Evolutionary conservation across 495 filamentous ascomycete genomes (phyloP).

Genomic region (Clavariopsis aquatica): DNA sequence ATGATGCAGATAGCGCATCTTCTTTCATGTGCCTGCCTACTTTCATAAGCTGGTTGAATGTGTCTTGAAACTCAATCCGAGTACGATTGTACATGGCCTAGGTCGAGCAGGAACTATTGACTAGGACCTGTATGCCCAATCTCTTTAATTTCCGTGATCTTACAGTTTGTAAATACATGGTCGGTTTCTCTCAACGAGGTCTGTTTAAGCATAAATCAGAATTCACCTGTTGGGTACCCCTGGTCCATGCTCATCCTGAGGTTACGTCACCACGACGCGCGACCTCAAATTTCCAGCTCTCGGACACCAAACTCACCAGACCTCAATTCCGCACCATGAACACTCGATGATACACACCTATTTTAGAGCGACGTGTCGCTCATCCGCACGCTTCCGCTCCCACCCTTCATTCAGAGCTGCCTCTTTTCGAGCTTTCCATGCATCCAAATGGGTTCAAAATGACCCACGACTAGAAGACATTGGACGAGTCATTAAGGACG

Average conservation of each 20-base stretch:
- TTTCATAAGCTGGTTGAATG: too few relatives aligned
- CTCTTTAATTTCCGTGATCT: too few relatives aligned
- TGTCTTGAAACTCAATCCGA: too few relatives aligned
- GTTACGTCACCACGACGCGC: conserved; percentile 28
- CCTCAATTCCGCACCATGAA: conserved; percentile 1
- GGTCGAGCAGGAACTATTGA: too few relatives aligned
- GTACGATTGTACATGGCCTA: too few relatives aligned
- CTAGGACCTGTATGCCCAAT: too few relatives aligned
- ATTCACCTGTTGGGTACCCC: neutral
- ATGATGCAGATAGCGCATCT: too few relatives aligned
- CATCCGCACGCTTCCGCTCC: neutral
- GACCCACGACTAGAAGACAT: conserved; percentile 65
- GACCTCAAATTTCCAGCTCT: neutral
- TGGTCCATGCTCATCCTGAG: neutral
- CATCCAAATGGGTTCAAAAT: neutral
- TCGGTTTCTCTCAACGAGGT: neutral
- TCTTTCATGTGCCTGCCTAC: too few relatives aligned
- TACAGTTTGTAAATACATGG: too few relatives aligned
- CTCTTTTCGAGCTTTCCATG: conserved; percentile 13
- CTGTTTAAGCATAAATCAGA: neutral
- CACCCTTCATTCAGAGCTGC: neutral
- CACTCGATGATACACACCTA: conserved; percentile 19
- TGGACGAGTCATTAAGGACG: conserved; percentile 70
- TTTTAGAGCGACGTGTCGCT: conserved; percentile 14
- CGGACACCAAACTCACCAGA: too few relatives aligned